These are phyloP conservation scores for Vigna angularis DNA, from an alignment of 306 rosid genomes.

Conservation along the genomic window DNA sequence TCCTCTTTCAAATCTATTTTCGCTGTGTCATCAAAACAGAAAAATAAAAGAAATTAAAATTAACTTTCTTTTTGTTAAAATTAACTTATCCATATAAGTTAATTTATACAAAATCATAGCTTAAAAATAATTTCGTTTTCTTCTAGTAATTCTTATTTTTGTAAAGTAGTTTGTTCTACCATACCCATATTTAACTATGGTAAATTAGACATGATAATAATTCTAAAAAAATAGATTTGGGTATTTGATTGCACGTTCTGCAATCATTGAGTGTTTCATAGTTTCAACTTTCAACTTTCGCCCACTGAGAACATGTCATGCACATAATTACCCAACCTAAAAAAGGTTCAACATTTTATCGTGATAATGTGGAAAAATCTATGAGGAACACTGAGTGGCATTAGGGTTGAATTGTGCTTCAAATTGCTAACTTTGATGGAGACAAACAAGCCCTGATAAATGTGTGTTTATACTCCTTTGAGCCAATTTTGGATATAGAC, in stretches of 20 bases:
- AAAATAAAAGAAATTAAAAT: too few relatives aligned
- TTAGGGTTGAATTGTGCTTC: constrained; percentile 14
- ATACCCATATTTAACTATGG: background rate
- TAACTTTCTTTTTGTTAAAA: too few relatives aligned
- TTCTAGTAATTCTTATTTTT: too few relatives aligned
- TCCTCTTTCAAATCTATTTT: too few relatives aligned
- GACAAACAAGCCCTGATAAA: background rate
- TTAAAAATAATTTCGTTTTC: too few relatives aligned
- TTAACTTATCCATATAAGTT: too few relatives aligned
- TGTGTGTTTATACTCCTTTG: background rate
- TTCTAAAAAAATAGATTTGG: background rate
- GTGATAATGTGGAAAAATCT: background rate
- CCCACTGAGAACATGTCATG: constrained; percentile 1
- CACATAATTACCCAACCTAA: background rate
- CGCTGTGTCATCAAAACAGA: too few relatives aligned
- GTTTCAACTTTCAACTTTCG: constrained; percentile 7
- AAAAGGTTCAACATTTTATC: background rate
- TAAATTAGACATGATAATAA: background rate
- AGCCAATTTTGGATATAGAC: background rate
- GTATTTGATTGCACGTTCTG: constrained; percentile 2
- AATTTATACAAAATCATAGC: too few relatives aligned
- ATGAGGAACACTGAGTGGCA: background rate
- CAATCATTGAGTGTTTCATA: constrained; percentile 12
- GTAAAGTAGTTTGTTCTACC: too few relatives aligned
- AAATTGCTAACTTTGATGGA: constrained; percentile 9